Conservation (phyloP, 2,329 filamentous ascomycete species). For the Talaromyces marneffei region DNA sequence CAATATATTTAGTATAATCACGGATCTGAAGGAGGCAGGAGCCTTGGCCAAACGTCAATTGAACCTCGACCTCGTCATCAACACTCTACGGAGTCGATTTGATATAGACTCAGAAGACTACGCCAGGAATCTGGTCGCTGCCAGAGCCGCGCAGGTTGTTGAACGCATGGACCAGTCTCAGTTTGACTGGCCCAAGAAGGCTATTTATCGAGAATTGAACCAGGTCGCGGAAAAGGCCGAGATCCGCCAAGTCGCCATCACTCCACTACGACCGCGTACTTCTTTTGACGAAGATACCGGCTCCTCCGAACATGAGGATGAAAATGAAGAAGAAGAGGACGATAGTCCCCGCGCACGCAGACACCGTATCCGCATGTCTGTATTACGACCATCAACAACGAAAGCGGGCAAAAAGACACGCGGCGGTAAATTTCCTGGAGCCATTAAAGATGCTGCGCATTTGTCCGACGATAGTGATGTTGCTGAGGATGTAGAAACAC, state of each 20-base stretch:
- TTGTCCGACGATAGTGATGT: constrained; percentile 28
- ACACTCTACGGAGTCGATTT: constrained; percentile 30
- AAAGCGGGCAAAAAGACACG: constrained; percentile 30
- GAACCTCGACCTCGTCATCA: constrained; percentile 30
- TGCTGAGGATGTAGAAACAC: constrained; percentile 26
- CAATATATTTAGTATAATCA: constrained; percentile 32
- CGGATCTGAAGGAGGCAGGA: constrained; percentile 37
- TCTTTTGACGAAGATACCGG: constrained; percentile 23
- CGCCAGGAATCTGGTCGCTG: constrained; percentile 32
- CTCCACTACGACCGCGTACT: constrained; percentile 29
- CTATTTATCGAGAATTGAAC: constrained; percentile 38
- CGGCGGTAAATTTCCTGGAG: neutral
- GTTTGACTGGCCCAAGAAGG: constrained; percentile 38
- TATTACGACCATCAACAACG: constrained; percentile 41
- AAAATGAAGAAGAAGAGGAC: constrained; percentile 19
- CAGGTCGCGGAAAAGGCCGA: constrained; percentile 25
- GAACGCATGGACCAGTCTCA: constrained; percentile 33
- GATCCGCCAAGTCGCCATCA: constrained; percentile 26
- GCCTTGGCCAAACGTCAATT: constrained; percentile 37
- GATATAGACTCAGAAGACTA: constrained; percentile 31
- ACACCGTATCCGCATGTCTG: constrained; percentile 37
- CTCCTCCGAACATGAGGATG: constrained; percentile 18
- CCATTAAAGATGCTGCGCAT: constrained; percentile 18
- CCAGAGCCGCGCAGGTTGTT: constrained; percentile 28
- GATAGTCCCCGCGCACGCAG: constrained; percentile 22